Evolutionary conservation across 2,329 filamentous ascomycete species (phyloP), one percentile per base, ranked within the genome.

Genomic region (Fusarium sp.): DNA sequence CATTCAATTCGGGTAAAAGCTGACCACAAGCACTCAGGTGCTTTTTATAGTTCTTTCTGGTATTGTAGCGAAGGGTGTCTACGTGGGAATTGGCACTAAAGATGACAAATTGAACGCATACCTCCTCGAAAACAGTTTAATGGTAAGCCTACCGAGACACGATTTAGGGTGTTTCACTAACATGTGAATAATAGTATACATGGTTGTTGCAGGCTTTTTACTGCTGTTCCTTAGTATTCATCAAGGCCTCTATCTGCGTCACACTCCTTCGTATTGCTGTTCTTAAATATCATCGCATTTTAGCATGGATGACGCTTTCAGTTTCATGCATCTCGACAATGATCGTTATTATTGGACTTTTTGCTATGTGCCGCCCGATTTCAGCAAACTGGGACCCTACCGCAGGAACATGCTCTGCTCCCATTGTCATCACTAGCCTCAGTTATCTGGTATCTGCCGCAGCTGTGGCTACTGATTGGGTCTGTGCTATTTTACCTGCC

Each of bases 261-360:
- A 64, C 55, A 0, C 38, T 67, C 2, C 64, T 67, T 28, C 60
- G 60, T 9, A 67, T 67, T 21, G 61, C 64, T 6, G 52, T 65
- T 6, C 39, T 22, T 4, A 60, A 22, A 19, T 34, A 22, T 1
- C 60, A 67, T 7, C 38, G 60, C 6, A 39, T 57, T 4, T 33
- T 67, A 6, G 15, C 57, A 5, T 61, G 64, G 61, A 6, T 44
- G 1, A 67, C 56, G 3, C 60, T 67, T 11, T 26, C 21, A 6
- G 19, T 22, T 34, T 46, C 61, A 0, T 38, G 33, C 15, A 24
- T 67, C 15, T 61, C 57, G 6, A 62, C 53, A 7, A 19, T 47
- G 11, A 45, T 54, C 6, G 57, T 61, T 31, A 57, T 65, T 2
- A 65, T 65, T 10, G 64, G 55, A 0, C 43, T 61, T 7, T 13